phyloP scores from a whole-genome alignment of 257 asterid species.

The Galeopsis tetrahit region DNA sequence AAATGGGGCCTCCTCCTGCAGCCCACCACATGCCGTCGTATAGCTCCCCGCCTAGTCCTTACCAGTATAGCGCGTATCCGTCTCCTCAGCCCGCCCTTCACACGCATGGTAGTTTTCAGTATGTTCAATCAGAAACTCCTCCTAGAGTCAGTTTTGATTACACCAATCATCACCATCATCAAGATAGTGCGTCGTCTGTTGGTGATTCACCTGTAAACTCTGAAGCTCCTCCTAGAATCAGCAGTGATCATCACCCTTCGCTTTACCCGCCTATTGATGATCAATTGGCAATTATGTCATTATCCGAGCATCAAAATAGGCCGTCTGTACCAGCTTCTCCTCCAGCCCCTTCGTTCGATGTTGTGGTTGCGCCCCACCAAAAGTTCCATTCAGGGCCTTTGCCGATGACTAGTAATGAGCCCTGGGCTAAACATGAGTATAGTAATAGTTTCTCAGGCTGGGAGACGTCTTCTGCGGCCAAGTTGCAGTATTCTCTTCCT shows the following conservation, averaged over 20 bases:
- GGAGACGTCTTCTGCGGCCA: conserved; percentile 46
- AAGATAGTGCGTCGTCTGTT: conserved; percentile 45
- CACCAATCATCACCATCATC: conserved; percentile 42
- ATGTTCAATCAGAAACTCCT: conserved; percentile 46
- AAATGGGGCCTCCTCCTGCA: conserved; percentile 45
- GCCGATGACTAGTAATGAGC: conserved; percentile 44
- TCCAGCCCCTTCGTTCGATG: conserved; percentile 52
- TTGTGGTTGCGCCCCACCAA: conserved; percentile 35
- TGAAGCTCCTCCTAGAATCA: conserved; percentile 34
- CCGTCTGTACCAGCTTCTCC: conserved; percentile 59
- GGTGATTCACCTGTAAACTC: conserved; percentile 40
- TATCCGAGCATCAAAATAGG: conserved; percentile 47
- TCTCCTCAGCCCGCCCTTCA: conserved; percentile 48
- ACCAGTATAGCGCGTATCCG: conserved; percentile 57
- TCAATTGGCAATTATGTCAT: conserved; percentile 54
- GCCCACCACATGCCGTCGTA: conserved; percentile 47
- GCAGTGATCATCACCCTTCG: conserved; percentile 45
- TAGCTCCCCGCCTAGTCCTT: conserved; percentile 39
- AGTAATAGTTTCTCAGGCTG: conserved; percentile 61
- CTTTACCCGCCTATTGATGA: conserved; percentile 76
- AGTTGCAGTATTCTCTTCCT: conserved; percentile 35
- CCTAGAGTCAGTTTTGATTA: conserved; percentile 38
- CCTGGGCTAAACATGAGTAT: conserved; percentile 49
- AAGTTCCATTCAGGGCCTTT: conserved; percentile 65
- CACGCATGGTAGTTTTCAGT: conserved; percentile 52